Evolutionary conservation across 1,139 yeast genomes (phyloP), one percentile per base, ranked within the genome.

Genomic region (Yamadazyma trypodendri): DNA sequence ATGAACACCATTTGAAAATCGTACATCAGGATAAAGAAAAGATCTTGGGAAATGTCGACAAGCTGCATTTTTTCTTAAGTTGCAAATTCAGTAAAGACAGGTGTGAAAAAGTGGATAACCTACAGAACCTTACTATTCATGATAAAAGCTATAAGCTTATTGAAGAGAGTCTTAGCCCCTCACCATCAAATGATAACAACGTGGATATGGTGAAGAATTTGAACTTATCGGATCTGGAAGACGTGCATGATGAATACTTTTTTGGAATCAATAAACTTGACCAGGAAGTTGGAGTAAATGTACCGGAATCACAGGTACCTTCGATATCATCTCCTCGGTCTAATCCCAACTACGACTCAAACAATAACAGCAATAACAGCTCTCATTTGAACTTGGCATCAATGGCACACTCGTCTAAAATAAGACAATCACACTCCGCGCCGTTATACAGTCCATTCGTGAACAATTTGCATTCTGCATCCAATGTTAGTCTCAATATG

Each of bases 21-120:
- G 53, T 64, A 22, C 59, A 34, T 22, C 39, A 41, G 28, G 63
- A 59, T 40, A 55, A 48, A 27, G 55, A 54, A 39, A 43, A 46
- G 21, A 36, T 44, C n/a, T 42, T 52, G 20, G 59, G 52, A 18
- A 41, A 44, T 23, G 42, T 39, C 8, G 20, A 22, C 12, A 39
- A 38, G 4, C 30, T 28, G 9, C 37, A 29, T 28, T 24, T 33
- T 11, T 29, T 44, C 11, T 24, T 32, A 3, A 9, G 14, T 2
- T 37, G 42, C 32, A 34, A 41, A 9, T 69, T 70, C 43, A 57
- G 52, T 24, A 61, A 55, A 35, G 76, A 70, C 46, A 47, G 73
- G 37, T 67, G 73, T 51, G 72, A 67, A 30, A 55, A 50, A 43
- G 56, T 64, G 9, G 33, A 35, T 6, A 21, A 25, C 11, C 13